Base-by-base conservation (phyloP, 1,139 yeast genomes). In the Wickerhamomyces sp. region DNA sequence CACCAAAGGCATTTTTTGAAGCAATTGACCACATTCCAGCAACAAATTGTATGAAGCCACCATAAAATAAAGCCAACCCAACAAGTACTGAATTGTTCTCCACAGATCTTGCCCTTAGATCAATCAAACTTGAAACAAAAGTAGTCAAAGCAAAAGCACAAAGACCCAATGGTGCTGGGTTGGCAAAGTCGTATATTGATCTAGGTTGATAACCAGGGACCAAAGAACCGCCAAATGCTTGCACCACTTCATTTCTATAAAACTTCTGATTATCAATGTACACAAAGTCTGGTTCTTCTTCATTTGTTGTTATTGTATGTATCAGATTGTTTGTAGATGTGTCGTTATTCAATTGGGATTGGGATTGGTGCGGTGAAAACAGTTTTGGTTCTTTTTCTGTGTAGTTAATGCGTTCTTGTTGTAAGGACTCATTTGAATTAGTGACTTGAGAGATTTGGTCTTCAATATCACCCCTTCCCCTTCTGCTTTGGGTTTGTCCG, bases 1-100 rank as follows among this genome's bases (percentile, higher is more conserved):
- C 87, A 73, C 86, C 88, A 64, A 80, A 81, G 32, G 86, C 77
- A 61, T 80, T 79, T 46, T 81, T 86, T 30, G 72, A 45, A 2
- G 83, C 80, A 30, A 73, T 52, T 48, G 72, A 78, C 76, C 76
- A 73, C 40, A 69, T 58, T 4, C 80, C 80, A 20, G 94, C 93
- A 20, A 70, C 51, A 62, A 69, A 59, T 57, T 85, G 95, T 31
- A 84, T 75, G n/a, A 78, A 61, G 12, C 95, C 95, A 38, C 94
- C 94, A 60, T 87, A 87, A 61, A 87, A 87, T 53, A 75, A 72
- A 2, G 95, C 95, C 36, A 79, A 62, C 13, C 94, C 94, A 31
- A 83, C 68, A 36, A 78, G 79, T 22, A 78, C 66, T 45, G 70
- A 67, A 23, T 79, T 69, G 17, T 61, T 60, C 3, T 48, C 44